phyloP scores from a whole-genome alignment of 495 filamentous ascomycete genomes.

The Echria macrotheca region DNA sequence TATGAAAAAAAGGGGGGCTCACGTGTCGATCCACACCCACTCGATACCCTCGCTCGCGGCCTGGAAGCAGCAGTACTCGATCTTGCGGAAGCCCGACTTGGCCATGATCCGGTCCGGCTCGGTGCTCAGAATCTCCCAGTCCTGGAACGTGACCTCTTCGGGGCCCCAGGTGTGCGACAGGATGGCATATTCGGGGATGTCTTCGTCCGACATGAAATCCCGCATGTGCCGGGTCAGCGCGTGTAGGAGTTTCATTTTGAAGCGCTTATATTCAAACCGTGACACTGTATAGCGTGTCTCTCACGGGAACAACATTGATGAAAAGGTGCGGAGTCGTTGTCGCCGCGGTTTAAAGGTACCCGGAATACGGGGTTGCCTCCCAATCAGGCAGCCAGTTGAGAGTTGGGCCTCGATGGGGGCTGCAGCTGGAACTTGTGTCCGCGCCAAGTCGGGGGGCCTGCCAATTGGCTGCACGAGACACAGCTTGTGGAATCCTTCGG shows the following conservation, averaged over 20 bases:
- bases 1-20: background rate
- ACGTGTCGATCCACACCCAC: slow-evolving; percentile 8
- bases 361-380: too few relatives aligned
- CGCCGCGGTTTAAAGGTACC: too few relatives aligned
- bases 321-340: too few relatives aligned
- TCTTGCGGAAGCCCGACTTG: background rate
- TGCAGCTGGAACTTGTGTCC: too few relatives aligned
- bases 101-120: background rate
- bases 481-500: too few relatives aligned
- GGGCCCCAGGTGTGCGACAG: slow-evolving; percentile 21
- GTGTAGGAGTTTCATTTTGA: slow-evolving; percentile 7
- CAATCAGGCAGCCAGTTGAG: too few relatives aligned
- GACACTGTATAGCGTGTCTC: too few relatives aligned
- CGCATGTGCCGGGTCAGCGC: background rate
- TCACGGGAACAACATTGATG: too few relatives aligned
- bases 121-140: background rate
- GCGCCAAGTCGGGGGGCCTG: too few relatives aligned
- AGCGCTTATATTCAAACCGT: too few relatives aligned
- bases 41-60: background rate
- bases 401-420: too few relatives aligned
- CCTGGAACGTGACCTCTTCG: slow-evolving; percentile 13
- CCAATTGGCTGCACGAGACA: too few relatives aligned
- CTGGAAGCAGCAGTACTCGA: background rate
- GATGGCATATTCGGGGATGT: slow-evolving; percentile 8
- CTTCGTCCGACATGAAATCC: slow-evolving; percentile 6